Conservation (phyloP, 2,329 filamentous ascomycete genomes). For the Lasiodiplodia sp. region DNA sequence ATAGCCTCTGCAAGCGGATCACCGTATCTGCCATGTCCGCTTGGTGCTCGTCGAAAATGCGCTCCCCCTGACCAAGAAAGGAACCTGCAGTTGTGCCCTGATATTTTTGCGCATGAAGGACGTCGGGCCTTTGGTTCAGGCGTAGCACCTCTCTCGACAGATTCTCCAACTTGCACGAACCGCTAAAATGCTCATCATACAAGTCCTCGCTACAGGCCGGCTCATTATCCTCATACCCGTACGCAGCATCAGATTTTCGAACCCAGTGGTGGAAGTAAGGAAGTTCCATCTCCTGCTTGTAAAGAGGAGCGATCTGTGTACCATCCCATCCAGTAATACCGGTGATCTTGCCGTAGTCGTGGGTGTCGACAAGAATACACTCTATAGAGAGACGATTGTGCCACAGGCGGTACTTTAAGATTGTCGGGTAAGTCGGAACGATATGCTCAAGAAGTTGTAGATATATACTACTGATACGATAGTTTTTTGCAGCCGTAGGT, state of each 20-base stretch:
- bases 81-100: too few species aligned
- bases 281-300: not conserved
- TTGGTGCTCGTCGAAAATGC: too few species aligned
- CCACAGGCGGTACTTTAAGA: not conserved
- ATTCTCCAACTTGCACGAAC: too few species aligned
- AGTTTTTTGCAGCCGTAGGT: constrained; percentile 85
- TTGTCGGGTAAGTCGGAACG: not conserved
- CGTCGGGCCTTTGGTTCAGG: too few species aligned
- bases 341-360: not conserved
- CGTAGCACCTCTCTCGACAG: too few species aligned
- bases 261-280: not conserved
- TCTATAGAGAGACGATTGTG: not conserved
- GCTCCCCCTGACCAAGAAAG: too few species aligned
- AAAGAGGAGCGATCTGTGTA: not conserved
- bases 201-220: too few species aligned
- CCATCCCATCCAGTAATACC: not conserved
- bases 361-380: not conserved
- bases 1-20: too few species aligned
- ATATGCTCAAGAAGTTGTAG: not conserved
- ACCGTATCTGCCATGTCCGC: too few species aligned
- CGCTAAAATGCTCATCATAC: too few species aligned
- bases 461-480: constrained; percentile 77
- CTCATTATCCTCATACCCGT: not conserved
- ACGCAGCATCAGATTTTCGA: not conserved
- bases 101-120: too few species aligned